phyloP scores from a whole-genome alignment of 371 early-diverging fungal species.

The Dichotomocladium elegans region DNA sequence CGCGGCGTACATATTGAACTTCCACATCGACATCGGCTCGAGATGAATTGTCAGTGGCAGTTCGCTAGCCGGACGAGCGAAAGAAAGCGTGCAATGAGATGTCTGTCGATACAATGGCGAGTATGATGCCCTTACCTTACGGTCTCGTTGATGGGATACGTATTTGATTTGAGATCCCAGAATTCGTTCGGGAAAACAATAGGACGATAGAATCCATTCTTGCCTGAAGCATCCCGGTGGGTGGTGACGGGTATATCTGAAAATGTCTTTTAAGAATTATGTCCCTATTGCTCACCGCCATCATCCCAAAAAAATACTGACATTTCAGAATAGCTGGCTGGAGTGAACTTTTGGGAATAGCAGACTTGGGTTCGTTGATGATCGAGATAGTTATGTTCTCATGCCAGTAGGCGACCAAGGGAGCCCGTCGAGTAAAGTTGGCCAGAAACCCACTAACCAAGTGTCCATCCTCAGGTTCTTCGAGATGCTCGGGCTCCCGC shows the following conservation, averaged over 20 bases:
- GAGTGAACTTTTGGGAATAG: slow-evolving; percentile 44
- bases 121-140: slow-evolving; percentile 38
- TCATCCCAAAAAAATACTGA: slow-evolving; percentile 28
- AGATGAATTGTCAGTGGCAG: slow-evolving; percentile 68
- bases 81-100: too few relatives aligned
- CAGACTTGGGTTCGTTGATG: slow-evolving; percentile 45
- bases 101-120: not conserved
- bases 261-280: not conserved
- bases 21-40: slow-evolving; percentile 70
- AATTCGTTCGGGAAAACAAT: slow-evolving; percentile 82
- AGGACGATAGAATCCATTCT: slow-evolving; percentile 64
- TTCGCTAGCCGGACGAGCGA: too few relatives aligned
- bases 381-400: slow-evolving; percentile 76
- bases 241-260: slow-evolving; percentile 50
- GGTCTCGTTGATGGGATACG: slow-evolving; percentile 71
- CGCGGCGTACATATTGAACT: slow-evolving; percentile 65
- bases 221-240: slow-evolving; percentile 29
- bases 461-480: slow-evolving; percentile 14
- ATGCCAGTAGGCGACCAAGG: slow-evolving; percentile 83
- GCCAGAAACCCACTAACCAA: slow-evolving; percentile 21
- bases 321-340: slow-evolving; percentile 52
- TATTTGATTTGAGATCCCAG: slow-evolving; percentile 78
- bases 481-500: slow-evolving; percentile 10
- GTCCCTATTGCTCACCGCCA: not conserved
- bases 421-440: slow-evolving; percentile 34